These are phyloP conservation scores for Basidiobolus heterosporus DNA, from an alignment of 371 early-diverging fungal genomes.

Conservation along the genomic window DNA sequence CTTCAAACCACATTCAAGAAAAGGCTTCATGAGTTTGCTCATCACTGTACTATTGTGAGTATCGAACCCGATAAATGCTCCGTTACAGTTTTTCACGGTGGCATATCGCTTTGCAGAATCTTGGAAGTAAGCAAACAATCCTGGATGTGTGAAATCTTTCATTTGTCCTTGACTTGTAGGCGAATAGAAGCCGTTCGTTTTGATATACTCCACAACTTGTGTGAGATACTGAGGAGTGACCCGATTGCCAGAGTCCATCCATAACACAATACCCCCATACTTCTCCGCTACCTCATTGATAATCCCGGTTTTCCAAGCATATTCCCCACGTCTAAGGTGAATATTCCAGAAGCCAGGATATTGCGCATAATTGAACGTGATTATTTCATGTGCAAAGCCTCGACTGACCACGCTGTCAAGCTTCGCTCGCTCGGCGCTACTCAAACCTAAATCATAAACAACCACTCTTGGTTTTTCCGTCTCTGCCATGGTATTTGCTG, in stretches of 20 bases:
- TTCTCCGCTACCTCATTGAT: slow-evolving; percentile 29
- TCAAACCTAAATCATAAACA: slow-evolving; percentile 24
- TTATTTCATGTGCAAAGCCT: slow-evolving; percentile 24
- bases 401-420: slow-evolving; percentile 14
- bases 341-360: slow-evolving; percentile 46
- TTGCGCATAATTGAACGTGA: slow-evolving; percentile 25
- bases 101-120: slow-evolving; percentile 6
- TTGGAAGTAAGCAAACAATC: slow-evolving; percentile 18
- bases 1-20: slow-evolving; percentile 19
- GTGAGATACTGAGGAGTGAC: not conserved
- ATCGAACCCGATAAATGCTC: slow-evolving; percentile 26
- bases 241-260: slow-evolving; percentile 37
- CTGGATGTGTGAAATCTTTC: slow-evolving; percentile 22
- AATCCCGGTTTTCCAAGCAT: slow-evolving; percentile 48
- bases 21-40: slow-evolving; percentile 19
- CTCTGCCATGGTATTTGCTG: slow-evolving; percentile 8
- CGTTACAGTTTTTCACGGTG: slow-evolving; percentile 23
- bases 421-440: slow-evolving; percentile 12
- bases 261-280: slow-evolving; percentile 28
- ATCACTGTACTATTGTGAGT: slow-evolving; percentile 9
- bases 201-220: not conserved
- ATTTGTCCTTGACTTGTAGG: slow-evolving; percentile 21
- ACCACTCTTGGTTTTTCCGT: slow-evolving; percentile 17
- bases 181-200: slow-evolving; percentile 20
- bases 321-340: slow-evolving; percentile 32